A percentile compares a stretch with the other conserved stretches of the same genome.
phyloP scores from a whole-genome alignment of 192 early-diverging fungal species.

The Linnemannia hyalina region DNA sequence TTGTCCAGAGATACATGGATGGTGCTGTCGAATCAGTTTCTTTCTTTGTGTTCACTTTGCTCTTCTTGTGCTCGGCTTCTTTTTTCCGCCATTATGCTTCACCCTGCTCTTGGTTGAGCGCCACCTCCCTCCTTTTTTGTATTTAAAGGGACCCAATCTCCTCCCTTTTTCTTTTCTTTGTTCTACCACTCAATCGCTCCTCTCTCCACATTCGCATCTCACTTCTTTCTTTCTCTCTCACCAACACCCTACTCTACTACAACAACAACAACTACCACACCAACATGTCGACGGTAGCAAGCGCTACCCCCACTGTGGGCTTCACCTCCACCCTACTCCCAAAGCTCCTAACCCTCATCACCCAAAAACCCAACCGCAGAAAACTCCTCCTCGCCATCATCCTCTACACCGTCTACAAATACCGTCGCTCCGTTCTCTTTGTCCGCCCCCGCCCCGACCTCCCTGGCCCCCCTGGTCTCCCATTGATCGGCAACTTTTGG shows the following conservation, averaged over 20 bases:
- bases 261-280: background rate
- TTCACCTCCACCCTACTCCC: background rate
- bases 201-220: background rate
- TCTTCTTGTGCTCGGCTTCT: no score
- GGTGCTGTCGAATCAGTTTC: background rate
- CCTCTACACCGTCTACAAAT: constrained; percentile 32
- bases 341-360: background rate
- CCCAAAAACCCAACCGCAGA: background rate
- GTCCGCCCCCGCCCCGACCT: constrained; percentile 42
- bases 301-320: background rate
- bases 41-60: no score
- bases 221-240: background rate
- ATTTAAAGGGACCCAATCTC: background rate
- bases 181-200: background rate
- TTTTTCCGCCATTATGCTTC: no score
- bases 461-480: constrained; percentile 31
- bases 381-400: constrained; percentile 6
- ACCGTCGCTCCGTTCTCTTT: constrained; percentile 27
- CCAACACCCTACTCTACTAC: background rate
- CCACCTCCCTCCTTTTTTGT: background rate
- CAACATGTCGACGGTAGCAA: background rate
- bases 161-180: background rate
- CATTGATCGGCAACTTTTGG: constrained; percentile 41
- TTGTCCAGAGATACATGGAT: background rate
- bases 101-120: no score